Conservation (phyloP, 495 filamentous ascomycete genomes). For the Talaromyces borbonicus region DNA sequence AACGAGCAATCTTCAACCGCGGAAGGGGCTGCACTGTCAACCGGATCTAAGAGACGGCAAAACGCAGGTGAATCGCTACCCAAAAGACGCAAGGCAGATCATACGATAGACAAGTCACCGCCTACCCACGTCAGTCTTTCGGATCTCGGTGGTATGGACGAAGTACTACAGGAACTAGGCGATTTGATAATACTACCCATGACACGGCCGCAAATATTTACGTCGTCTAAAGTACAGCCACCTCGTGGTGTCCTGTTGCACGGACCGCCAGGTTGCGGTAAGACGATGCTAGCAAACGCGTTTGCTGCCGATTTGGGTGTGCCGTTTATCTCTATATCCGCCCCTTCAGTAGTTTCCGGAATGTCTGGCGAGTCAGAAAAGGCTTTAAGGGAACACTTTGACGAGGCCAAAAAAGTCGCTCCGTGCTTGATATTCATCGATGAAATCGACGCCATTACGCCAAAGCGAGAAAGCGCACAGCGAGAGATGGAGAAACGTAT, state of each 20-base stretch:
- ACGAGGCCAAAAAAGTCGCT: slow-evolving; percentile 78
- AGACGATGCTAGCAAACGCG: slow-evolving; percentile 87
- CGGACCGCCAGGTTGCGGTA: slow-evolving; percentile 90
- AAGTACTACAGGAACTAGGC: slow-evolving; percentile 65
- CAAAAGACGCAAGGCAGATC: slow-evolving; percentile 55
- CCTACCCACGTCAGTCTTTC: slow-evolving; percentile 66
- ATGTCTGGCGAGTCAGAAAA: slow-evolving; percentile 98
- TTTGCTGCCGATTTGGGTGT: slow-evolving; percentile 79
- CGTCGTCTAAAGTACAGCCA: slow-evolving; percentile 50
- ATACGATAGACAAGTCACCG: slow-evolving; percentile 51
- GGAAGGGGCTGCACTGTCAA: slow-evolving; percentile 13
- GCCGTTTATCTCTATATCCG: slow-evolving; percentile 80
- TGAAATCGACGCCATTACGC: slow-evolving; percentile 93
- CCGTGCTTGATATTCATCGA: slow-evolving; percentile 93
- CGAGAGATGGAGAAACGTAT: slow-evolving; percentile 96
- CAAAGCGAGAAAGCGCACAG: slow-evolving; percentile 89
- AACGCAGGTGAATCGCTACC: slow-evolving; percentile 57
- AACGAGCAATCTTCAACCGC: slow-evolving; percentile 15
- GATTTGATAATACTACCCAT: slow-evolving; percentile 78
- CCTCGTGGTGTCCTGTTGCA: slow-evolving; percentile 86
- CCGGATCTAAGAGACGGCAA: slow-evolving; percentile 38
- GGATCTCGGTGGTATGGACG: slow-evolving; percentile 79
- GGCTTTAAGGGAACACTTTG: slow-evolving; percentile 80
- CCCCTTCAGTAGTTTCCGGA: slow-evolving; percentile 80
- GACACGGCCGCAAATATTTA: slow-evolving; percentile 56